These are phyloP conservation scores for Hymenoscyphus occultus DNA, from an alignment of 2,329 filamentous ascomycete genomes.

Conservation along the genomic window DNA sequence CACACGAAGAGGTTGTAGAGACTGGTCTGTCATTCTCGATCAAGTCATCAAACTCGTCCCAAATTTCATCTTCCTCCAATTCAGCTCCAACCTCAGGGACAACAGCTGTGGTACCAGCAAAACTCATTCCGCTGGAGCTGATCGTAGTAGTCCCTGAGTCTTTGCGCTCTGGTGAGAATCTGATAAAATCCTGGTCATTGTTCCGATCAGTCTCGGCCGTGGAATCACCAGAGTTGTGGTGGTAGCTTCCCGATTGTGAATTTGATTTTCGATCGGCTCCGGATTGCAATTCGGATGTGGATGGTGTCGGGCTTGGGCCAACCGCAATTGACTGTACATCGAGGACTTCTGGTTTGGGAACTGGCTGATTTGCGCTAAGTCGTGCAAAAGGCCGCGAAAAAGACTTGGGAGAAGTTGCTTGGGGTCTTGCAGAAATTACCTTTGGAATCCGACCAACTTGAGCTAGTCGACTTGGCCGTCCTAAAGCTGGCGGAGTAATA, in stretches of 20 bases:
- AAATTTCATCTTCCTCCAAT: conserved; percentile 86
- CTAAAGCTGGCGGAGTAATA: conserved; percentile 4
- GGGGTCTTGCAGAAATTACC: conserved; percentile 67
- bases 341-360: conserved; percentile 31
- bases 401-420: conserved; percentile 69
- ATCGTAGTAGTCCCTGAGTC: conserved; percentile 62
- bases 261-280: not conserved
- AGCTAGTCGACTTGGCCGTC: conserved; percentile 54
- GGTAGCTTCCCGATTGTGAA: conserved; percentile 7
- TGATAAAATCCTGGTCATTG: conserved; percentile 60
- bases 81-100: conserved; percentile 60
- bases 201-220: conserved; percentile 22
- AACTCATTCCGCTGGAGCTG: conserved; percentile 59
- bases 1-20: conserved; percentile 55
- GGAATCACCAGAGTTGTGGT: conserved; percentile 27
- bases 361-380: conserved; percentile 45
- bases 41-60: conserved; percentile 92
- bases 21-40: conserved; percentile 63
- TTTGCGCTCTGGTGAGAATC: conserved; percentile 66
- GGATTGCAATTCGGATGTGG: conserved; percentile 22
- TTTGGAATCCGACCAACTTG: conserved; percentile 87
- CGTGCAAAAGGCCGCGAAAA: conserved; percentile 81
- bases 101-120: conserved; percentile 60
- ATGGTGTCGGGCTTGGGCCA: conserved; percentile 41
- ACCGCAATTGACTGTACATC: conserved; percentile 46